Conservation (phyloP, 768 basidiomycete species). For the Xerocomus spinulosus region DNA sequence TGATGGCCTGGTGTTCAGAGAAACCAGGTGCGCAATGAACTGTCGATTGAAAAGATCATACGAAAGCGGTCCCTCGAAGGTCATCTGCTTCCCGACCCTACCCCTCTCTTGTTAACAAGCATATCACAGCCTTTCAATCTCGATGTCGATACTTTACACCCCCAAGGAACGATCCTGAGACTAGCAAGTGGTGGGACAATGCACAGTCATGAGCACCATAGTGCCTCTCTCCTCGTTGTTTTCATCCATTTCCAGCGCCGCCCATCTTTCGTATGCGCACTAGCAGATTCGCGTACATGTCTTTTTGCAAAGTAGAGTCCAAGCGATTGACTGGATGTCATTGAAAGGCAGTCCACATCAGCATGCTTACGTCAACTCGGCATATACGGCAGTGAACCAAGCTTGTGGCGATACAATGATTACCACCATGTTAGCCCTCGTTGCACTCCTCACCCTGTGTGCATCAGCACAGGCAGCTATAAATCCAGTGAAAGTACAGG, state of each 20-base stretch:
- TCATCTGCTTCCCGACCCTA: constrained; percentile 31
- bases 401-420: constrained; percentile 11
- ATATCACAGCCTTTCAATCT: constrained; percentile 60
- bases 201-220: constrained; percentile 31
- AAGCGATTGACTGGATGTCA: constrained; percentile 1
- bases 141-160: constrained; percentile 79
- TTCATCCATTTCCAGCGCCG: constrained; percentile 21
- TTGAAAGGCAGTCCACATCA: not conserved
- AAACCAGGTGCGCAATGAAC: constrained; percentile 72
- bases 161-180: constrained; percentile 54
- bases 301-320: constrained; percentile 4
- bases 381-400: no score
- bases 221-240: constrained; percentile 29
- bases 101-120: constrained; percentile 17
- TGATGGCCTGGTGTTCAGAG: constrained; percentile 41
- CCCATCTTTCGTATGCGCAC: constrained; percentile 11
- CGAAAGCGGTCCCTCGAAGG: constrained; percentile 68
- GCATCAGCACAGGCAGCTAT: constrained; percentile 10
- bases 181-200: constrained; percentile 52
- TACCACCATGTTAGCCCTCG: constrained; percentile 19
- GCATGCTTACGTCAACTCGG: constrained; percentile 26
- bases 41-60: constrained; percentile 67
- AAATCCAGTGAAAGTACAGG: constrained; percentile 20
- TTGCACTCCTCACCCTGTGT: constrained; percentile 18
- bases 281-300: constrained; percentile 12